phyloP scores from a whole-genome alignment of 2,329 filamentous ascomycete genomes.

The Talaromyces sp. region DNA sequence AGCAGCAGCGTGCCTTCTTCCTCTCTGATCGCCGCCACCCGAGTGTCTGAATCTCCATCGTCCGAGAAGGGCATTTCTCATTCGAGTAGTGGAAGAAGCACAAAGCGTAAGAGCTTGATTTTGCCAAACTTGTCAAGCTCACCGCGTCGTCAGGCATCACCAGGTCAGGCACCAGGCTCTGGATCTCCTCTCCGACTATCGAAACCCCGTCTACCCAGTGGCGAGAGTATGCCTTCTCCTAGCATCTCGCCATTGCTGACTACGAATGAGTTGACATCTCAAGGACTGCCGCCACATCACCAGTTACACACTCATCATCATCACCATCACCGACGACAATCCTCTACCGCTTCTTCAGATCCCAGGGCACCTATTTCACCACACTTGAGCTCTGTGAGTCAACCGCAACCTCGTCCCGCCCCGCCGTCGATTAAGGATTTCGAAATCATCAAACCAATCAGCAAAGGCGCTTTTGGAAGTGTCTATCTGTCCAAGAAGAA shows the following conservation, averaged over 20 bases:
- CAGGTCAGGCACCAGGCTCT: slow-evolving; percentile 67
- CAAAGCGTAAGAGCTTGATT: slow-evolving; percentile 81
- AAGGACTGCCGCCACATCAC: slow-evolving; percentile 50
- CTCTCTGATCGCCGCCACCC: slow-evolving; percentile 64
- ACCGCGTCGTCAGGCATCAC: slow-evolving; percentile 81
- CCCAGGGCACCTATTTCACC: slow-evolving; percentile 72
- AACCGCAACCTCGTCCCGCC: slow-evolving; percentile 79
- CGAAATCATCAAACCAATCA: slow-evolving; percentile 98
- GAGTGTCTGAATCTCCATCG: slow-evolving; percentile 81
- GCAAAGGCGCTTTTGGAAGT: slow-evolving; percentile 95
- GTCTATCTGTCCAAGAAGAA: slow-evolving; percentile 99
- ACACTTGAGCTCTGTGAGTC: slow-evolving; percentile 68
- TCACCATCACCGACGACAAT: slow-evolving; percentile 87
- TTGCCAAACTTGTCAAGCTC: slow-evolving; percentile 69
- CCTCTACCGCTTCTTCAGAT: slow-evolving; percentile 71
- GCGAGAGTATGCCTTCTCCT: slow-evolving; percentile 64
- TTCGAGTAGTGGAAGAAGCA: slow-evolving; percentile 71
- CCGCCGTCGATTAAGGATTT: slow-evolving; percentile 98
- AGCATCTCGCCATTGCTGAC: slow-evolving; percentile 84
- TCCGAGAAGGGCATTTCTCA: slow-evolving; percentile 77
- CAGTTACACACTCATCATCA: slow-evolving; percentile 51
- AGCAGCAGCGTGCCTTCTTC: slow-evolving; percentile 71
- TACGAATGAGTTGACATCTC: slow-evolving; percentile 59
- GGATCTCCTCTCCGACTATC: slow-evolving; percentile 81
- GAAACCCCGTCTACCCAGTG: slow-evolving; percentile 67